Percentiles rank a stretch among this genome's conserved stretches.
Conservation (phyloP, 208 protist genomes). For the Acanthamoeba sp. region DNA sequence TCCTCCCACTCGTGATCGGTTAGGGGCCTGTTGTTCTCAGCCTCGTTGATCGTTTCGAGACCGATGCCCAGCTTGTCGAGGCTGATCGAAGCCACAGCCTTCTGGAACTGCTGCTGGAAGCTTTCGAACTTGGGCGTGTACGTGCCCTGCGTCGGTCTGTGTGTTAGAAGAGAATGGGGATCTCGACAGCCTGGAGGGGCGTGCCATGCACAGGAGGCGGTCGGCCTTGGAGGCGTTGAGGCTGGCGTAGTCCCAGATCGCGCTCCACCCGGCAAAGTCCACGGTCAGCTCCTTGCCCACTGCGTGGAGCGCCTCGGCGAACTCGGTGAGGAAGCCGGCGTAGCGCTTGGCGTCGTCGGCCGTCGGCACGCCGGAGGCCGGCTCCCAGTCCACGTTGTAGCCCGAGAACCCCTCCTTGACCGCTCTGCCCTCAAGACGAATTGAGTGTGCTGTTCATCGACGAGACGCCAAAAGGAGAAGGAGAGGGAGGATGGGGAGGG, state of each 20-base stretch:
- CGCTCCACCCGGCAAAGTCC: slow-evolving; percentile 47
- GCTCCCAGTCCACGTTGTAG: slow-evolving; percentile 82
- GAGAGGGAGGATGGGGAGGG: background rate
- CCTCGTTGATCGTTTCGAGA: slow-evolving; percentile 15
- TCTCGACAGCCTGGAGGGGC: background rate
- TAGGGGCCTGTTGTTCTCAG: background rate
- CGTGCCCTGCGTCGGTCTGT: slow-evolving; percentile 7
- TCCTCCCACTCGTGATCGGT: slow-evolving; percentile 34
- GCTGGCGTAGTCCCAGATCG: slow-evolving; percentile 29
- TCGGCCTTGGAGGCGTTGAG: slow-evolving; percentile 37
- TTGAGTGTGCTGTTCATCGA: background rate
- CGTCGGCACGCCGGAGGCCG: slow-evolving; percentile 45
- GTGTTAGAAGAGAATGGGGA: too few relatives aligned
- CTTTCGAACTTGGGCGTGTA: slow-evolving; percentile 5
- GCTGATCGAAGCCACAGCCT: background rate
- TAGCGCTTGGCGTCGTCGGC: slow-evolving; percentile 67
- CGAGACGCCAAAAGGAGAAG: background rate
- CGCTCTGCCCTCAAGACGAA: background rate
- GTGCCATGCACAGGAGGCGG: background rate
- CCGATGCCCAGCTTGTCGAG: slow-evolving; percentile 55
- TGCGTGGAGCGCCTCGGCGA: slow-evolving; percentile 52
- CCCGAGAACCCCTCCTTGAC: slow-evolving; percentile 76
- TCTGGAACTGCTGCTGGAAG: background rate
- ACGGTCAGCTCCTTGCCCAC: slow-evolving; percentile 48
- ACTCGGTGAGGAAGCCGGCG: slow-evolving; percentile 75